These are phyloP conservation scores for Citrus hindsii DNA, from an alignment of 345 rosid species.

Conservation along the genomic window DNA sequence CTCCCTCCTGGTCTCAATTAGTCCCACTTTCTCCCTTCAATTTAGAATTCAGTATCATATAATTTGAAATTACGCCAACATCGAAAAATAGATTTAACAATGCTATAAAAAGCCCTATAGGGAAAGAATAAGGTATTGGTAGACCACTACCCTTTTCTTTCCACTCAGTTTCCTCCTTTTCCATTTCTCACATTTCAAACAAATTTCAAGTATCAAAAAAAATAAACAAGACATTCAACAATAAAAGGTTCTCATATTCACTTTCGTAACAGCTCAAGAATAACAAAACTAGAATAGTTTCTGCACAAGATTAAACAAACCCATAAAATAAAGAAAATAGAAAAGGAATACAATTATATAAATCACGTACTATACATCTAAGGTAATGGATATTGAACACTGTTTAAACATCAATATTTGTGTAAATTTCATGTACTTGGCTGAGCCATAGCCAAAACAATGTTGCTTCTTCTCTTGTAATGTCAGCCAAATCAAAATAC, in stretches of 20 bases:
- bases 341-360: not conserved
- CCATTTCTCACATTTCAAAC: not conserved
- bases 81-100: not conserved
- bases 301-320: not conserved
- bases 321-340: not conserved
- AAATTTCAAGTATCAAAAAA: not conserved
- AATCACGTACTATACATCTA: not conserved
- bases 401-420: not conserved
- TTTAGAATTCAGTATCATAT: conserved; percentile 15
- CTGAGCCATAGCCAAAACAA: not conserved
- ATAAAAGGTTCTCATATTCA: not conserved
- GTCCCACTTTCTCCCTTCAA: conserved; percentile 35
- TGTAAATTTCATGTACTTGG: not conserved
- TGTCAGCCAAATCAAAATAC: not conserved
- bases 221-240: not conserved
- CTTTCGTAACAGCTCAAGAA: not conserved
- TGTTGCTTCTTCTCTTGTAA: not conserved
- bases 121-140: not conserved
- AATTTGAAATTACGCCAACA: not conserved
- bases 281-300: not conserved
- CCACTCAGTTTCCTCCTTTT: not conserved
- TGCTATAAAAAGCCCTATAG: not conserved
- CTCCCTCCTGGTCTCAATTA: conserved; percentile 23
- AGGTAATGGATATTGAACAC: not conserved
- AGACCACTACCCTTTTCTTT: not conserved